Evolutionary conservation across 768 basidiomycete species (phyloP).

Genomic region (Gloeopeniophorella convolvens): DNA sequence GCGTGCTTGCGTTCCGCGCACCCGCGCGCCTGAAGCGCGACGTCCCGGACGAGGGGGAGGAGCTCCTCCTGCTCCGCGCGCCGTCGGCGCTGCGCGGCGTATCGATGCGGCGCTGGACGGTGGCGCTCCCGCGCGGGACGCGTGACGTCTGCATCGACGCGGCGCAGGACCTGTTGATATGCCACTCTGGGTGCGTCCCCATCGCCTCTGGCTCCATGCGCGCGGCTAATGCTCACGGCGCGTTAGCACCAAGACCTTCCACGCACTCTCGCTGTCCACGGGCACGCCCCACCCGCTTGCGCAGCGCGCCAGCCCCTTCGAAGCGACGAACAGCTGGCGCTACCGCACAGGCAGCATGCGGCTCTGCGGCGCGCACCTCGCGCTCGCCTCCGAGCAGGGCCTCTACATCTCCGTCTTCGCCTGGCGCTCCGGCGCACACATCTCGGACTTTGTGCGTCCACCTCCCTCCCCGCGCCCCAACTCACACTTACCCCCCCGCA

Average conservation of each 20-base stretch:
- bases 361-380: neutral
- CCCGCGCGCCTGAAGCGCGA: neutral
- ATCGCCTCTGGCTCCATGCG: neutral
- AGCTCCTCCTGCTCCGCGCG: conserved; percentile 5
- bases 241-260: conserved; percentile 1
- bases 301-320: neutral
- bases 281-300: neutral
- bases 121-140: neutral
- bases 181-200: neutral
- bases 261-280: neutral
- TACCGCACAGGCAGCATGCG: conserved; percentile 10
- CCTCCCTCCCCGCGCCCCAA: neutral
- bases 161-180: conserved; percentile 4
- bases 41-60: neutral
- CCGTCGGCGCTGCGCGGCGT: conserved; percentile 10
- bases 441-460: conserved; percentile 7
- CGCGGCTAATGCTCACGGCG: neutral
- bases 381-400: conserved; percentile 5
- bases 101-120: neutral
- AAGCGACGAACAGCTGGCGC: neutral
- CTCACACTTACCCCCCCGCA: neutral
- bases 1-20: neutral
- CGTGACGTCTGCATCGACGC: neutral
- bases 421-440: conserved; percentile 7
- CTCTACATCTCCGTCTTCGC: conserved; percentile 9